Conservation (phyloP, 805 yeast species). For the Metschnikowia amazonensis region DNA sequence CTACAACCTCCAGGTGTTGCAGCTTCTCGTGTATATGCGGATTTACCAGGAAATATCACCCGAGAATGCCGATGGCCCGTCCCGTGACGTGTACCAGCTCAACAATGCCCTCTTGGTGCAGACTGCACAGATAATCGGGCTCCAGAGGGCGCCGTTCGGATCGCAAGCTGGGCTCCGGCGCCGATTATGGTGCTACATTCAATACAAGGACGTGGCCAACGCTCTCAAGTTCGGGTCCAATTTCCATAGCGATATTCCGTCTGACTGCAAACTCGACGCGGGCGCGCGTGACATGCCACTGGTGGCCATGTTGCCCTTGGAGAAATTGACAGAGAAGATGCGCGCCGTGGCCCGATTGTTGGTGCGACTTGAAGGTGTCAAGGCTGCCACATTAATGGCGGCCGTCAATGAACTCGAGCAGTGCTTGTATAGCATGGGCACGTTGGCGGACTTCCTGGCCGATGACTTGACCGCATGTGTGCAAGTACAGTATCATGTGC, state of each 20-base stretch:
- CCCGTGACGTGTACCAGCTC: constrained; percentile 15
- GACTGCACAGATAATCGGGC: constrained; percentile 16
- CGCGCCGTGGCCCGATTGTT: constrained; percentile 7
- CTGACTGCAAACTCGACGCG: constrained; percentile 12
- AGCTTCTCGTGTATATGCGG: constrained; percentile 12
- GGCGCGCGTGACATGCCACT: constrained; percentile 6
- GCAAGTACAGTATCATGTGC: constrained; percentile 8
- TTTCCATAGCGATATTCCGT: constrained; percentile 6
- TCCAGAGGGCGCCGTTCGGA: constrained; percentile 17
- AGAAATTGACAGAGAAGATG: constrained; percentile 6
- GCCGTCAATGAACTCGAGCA: constrained; percentile 14
- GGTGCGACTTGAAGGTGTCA: constrained; percentile 1
- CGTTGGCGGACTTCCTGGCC: background rate
- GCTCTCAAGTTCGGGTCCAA: constrained; percentile 16
- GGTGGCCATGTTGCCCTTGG: constrained; percentile 3
- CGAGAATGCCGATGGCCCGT: constrained; percentile 20
- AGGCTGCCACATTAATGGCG: constrained; percentile 8
- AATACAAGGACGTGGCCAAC: constrained; percentile 11
- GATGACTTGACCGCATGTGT: constrained; percentile 2
- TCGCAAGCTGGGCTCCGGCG: constrained; percentile 11
- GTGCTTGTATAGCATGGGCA: constrained; percentile 3
- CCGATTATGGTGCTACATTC: constrained; percentile 17
- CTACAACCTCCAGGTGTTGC: constrained; percentile 12
- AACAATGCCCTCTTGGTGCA: constrained; percentile 16
- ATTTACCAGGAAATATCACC: constrained; percentile 17